phyloP scores from a whole-genome alignment of 2,329 filamentous ascomycete genomes.

The Trichoderma citrinoviride region DNA sequence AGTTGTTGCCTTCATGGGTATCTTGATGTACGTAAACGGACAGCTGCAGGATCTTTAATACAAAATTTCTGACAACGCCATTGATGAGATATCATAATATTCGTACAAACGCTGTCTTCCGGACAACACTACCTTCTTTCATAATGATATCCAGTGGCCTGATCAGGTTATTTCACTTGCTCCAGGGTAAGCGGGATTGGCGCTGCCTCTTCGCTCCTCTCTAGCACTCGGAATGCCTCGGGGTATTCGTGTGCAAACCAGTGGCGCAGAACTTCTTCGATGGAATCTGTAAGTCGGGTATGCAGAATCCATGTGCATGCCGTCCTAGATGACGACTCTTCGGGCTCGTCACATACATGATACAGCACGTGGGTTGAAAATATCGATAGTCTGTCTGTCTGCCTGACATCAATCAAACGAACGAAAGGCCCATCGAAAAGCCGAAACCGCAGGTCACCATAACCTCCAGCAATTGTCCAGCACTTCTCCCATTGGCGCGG shows the following conservation, averaged over 20 bases:
- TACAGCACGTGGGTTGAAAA: neutral
- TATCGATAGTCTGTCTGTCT: neutral
- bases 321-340: no score
- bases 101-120: no score
- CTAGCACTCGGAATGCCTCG: neutral
- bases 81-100: no score
- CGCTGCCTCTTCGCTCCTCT: no score
- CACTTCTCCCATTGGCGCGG: conserved; percentile 19
- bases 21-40: no score
- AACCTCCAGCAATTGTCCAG: neutral
- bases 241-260: neutral
- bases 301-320: neutral
- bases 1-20: no score
- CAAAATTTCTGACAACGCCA: no score
- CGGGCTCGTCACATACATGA: neutral
- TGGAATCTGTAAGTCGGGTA: no score
- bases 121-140: no score
- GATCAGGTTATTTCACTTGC: neutral
- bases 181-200: neutral
- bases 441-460: neutral
- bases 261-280: no score
- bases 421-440: neutral
- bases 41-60: no score
- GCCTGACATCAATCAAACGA: no score
- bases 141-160: neutral